Evolutionary conservation across 2,329 filamentous ascomycete species (phyloP).

Genomic region (Fusarium vanettenii): DNA sequence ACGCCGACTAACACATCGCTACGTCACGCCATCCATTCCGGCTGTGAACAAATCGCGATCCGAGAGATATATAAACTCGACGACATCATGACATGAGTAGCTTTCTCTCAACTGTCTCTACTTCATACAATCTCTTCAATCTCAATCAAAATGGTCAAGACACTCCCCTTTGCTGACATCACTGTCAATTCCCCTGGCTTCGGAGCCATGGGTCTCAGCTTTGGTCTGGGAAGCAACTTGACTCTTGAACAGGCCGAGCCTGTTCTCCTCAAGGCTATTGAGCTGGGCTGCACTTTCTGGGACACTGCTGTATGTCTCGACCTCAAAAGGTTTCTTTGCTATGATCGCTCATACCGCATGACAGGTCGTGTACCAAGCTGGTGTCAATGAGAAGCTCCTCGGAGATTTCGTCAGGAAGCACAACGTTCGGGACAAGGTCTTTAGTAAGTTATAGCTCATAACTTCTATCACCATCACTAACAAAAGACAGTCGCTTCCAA

Average conservation of each 20-base stretch:
- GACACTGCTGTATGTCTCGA: conserved; percentile 9
- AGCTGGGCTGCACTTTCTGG: conserved; percentile 20
- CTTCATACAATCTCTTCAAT: not conserved
- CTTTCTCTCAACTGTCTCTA: not conserved
- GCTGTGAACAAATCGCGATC: not conserved
- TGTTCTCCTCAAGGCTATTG: conserved; percentile 56
- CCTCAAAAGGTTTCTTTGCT: not conserved
- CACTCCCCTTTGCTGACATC: conserved; percentile 5
- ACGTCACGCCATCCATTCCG: not conserved
- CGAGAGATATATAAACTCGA: not conserved
- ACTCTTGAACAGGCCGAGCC: conserved; percentile 12
- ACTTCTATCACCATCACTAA: not conserved
- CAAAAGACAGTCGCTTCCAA: conserved; percentile 57
- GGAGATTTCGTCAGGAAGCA: conserved; percentile 64
- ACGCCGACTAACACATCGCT: not conserved
- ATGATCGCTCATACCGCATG: not conserved
- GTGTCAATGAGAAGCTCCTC: conserved; percentile 61
- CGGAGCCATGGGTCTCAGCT: conserved; percentile 4
- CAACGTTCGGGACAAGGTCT: conserved; percentile 61
- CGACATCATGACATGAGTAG: not conserved
- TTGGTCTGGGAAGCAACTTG: conserved; percentile 4
- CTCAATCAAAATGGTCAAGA: conserved; percentile 5
- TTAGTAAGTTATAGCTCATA: conserved; percentile 47
- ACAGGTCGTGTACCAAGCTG: conserved; percentile 58
- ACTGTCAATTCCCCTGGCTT: conserved; percentile 3